Conservation (phyloP, 2,329 filamentous ascomycete genomes). For the Trichoderma koningii region DNA sequence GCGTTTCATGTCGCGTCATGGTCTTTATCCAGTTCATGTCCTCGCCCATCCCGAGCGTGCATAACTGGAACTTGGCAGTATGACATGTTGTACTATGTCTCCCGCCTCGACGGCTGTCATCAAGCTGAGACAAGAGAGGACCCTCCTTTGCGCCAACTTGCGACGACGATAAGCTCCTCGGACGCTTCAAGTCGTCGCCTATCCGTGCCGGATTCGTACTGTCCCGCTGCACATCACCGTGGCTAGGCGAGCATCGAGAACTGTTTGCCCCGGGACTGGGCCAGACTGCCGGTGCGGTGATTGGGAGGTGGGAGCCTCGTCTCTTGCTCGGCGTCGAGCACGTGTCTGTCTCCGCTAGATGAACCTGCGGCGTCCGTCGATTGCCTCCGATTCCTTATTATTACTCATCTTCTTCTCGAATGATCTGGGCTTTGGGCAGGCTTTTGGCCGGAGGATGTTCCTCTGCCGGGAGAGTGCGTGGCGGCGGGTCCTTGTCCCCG, state of each 20-base stretch:
- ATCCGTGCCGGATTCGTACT: constrained; percentile 10
- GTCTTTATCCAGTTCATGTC: constrained; percentile 9
- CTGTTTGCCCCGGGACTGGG: neutral
- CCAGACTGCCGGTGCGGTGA: neutral
- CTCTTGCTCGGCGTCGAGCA: constrained; percentile 4
- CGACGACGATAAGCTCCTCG: constrained; percentile 12
- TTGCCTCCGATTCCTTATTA: neutral
- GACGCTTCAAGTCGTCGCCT: constrained; percentile 14
- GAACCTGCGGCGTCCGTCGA: constrained; percentile 7
- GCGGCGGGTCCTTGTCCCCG: constrained; percentile 17
- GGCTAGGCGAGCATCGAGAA: constrained; percentile 1
- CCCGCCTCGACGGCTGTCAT: neutral
- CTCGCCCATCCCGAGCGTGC: neutral
- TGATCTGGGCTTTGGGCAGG: neutral
- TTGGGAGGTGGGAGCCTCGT: neutral
- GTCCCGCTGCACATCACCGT: constrained; percentile 21
- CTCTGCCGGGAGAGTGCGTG: constrained; percentile 4
- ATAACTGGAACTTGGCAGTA: neutral
- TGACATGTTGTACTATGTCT: neutral
- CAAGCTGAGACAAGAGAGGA: constrained; percentile 17
- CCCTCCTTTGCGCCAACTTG: constrained; percentile 24
- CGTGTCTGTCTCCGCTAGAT: constrained; percentile 14
- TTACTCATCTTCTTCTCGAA: constrained; percentile 14
- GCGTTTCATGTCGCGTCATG: constrained; percentile 13
- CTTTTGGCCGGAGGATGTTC: constrained; percentile 5